Percentiles rank a stretch among this genome's conserved stretches.
These are phyloP conservation scores for Plantago ovata DNA, from an alignment of 257 asterid species.

Conservation along the genomic window DNA sequence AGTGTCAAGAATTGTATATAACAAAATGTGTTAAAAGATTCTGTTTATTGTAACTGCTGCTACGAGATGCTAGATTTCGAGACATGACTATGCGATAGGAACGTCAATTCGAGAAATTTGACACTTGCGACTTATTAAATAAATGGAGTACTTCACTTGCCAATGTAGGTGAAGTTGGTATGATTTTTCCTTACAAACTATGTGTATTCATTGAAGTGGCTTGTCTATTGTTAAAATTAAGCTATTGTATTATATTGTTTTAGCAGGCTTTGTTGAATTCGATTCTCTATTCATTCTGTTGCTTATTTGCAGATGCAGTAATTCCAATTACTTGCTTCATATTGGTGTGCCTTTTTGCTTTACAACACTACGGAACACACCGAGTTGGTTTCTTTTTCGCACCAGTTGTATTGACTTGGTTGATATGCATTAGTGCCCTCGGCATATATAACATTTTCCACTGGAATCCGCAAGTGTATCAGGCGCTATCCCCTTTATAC, in stretches of 20 bases:
- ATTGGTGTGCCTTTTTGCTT: slow-evolving; percentile 83
- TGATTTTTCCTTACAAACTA: too few relatives aligned
- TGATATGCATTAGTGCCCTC: slow-evolving; percentile 76
- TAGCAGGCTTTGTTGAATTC: not conserved
- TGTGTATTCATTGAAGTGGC: too few relatives aligned
- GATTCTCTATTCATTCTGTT: not conserved
- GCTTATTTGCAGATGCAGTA: slow-evolving; percentile 76
- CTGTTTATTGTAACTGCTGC: not conserved
- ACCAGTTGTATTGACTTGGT: slow-evolving; percentile 76
- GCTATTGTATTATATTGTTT: too few relatives aligned
- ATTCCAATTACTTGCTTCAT: slow-evolving; percentile 93
- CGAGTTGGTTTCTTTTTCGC: slow-evolving; percentile 85
- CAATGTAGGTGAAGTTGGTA: too few relatives aligned
- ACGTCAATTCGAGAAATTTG: too few relatives aligned
- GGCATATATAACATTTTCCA: slow-evolving; percentile 77
- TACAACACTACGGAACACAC: slow-evolving; percentile 97
- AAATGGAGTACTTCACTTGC: too few relatives aligned
- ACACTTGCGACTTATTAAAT: too few relatives aligned
- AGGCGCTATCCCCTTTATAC: slow-evolving; percentile 86
- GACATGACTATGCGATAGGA: not conserved
- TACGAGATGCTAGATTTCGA: not conserved
- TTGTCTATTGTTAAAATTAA: too few relatives aligned
- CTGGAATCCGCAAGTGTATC: slow-evolving; percentile 85
- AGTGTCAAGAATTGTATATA: not conserved
- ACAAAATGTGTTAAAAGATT: not conserved